Evolutionary conservation across 148 eudicot species (phyloP).

Genomic region (Linanthus parryae): DNA sequence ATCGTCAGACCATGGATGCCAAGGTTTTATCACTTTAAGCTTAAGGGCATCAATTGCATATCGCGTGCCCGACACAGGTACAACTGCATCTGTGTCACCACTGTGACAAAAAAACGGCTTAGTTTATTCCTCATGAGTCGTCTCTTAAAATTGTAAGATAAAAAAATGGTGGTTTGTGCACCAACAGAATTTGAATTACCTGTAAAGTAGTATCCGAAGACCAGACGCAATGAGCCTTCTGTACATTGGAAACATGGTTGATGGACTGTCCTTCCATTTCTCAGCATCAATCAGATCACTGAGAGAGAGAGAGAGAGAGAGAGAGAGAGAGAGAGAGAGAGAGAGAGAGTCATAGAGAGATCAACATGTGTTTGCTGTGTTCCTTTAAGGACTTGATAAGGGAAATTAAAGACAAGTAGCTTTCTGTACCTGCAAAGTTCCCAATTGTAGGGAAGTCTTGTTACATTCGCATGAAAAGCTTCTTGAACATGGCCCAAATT

Average conservation of each 20-base stretch:
- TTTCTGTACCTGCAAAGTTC: conserved; percentile 21
- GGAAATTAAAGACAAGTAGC: too few relatives aligned
- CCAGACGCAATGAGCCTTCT: conserved; percentile 26
- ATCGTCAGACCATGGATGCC: conserved; percentile 23
- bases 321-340: too few relatives aligned
- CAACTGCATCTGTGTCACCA: conserved; percentile 31
- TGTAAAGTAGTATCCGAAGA: conserved; percentile 29
- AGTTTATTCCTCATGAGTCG: too few relatives aligned
- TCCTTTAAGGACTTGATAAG: too few relatives aligned
- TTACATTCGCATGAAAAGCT: conserved; percentile 24
- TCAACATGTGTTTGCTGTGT: too few relatives aligned
- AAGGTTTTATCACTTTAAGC: conserved; percentile 24
- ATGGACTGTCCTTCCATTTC: conserved; percentile 37
- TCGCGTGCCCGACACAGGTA: conserved; percentile 28
- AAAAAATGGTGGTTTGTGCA: too few relatives aligned
- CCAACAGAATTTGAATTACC: conserved; percentile 16
- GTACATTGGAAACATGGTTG: conserved; percentile 31
- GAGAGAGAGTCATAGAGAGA: too few relatives aligned
- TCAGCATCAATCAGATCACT: too few relatives aligned
- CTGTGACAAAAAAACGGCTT: too few relatives aligned
- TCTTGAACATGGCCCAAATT: conserved; percentile 23
- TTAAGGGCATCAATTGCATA: conserved; percentile 21
- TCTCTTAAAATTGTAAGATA: too few relatives aligned
- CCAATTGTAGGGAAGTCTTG: conserved; percentile 25
- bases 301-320: too few relatives aligned